Base-by-base conservation (phyloP, 1,284 basidiomycete species). In the Marasmius tenuissimus region DNA sequence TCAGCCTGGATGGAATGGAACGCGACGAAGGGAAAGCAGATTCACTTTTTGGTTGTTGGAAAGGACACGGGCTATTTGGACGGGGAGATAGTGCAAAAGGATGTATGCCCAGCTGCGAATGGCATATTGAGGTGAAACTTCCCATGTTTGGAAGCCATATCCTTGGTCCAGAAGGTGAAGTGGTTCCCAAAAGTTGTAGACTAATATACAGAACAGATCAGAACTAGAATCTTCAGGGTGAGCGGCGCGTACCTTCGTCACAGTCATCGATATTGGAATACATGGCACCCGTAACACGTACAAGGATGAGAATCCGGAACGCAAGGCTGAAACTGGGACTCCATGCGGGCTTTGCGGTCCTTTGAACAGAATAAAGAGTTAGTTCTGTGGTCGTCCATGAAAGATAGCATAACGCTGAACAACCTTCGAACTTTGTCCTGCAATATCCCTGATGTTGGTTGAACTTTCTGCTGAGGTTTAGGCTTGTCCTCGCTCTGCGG, bases 111-210 rank as follows among this genome's bases (percentile, higher is more conserved):
- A 99, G 65, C 93, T 96, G 63, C 97, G 83, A 65, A 99, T 90
- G 6, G 95, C 89, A 72, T 91, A 98, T 61, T 86, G 77, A 6
- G 97, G 96, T 10, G 96, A 93, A 7, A 94, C 89, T 73, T 99
- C 97, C 97, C 97, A 99, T 1, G 97, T 98, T 76, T 99, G 96
- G 75, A 99, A 98, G 7, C 93, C 94, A 67, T 88, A 81, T 35
- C 93, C 93, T 66, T 88, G 80, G 66, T 88, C 85, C 58, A 96
- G 80, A 75, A 96, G 95, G 75, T 98, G 97, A 38, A 99, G 78
- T 22, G 97, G 97, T 72, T 99, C 97, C 94, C 94, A 99, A 76
- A 98, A 99, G 76, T 99, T 99, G 83, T 91, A 99, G 11, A 97
- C 96, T 97, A 54, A 40, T 27, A 45, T 49, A 51, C 35, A 33